Percentiles rank a stretch among this genome's conserved stretches.
phyloP scores from a whole-genome alignment of 2,329 filamentous ascomycete genomes.

The Stemphylium vesicarium region DNA sequence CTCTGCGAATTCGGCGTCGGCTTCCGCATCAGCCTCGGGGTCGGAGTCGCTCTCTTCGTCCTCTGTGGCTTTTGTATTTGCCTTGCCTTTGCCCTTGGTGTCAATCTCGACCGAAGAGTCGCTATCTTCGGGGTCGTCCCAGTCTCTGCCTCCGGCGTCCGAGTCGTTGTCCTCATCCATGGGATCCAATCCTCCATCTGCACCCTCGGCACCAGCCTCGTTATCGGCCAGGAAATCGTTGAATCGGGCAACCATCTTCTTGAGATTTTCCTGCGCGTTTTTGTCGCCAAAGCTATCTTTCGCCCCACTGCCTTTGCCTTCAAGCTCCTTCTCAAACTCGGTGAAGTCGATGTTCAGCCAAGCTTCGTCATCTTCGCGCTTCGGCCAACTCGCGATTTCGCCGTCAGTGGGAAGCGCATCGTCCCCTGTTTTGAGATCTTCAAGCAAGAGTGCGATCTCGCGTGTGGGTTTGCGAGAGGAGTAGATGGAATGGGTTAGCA shows the following conservation, averaged over 20 bases:
- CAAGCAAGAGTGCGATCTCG: constrained; percentile 77
- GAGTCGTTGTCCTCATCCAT: constrained; percentile 71
- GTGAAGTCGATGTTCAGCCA: constrained; percentile 94
- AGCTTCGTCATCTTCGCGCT: constrained; percentile 78
- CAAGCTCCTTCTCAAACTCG: constrained; percentile 84
- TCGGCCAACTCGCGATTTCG: constrained; percentile 75
- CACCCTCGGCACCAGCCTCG: constrained; percentile 78
- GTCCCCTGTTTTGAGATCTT: constrained; percentile 76
- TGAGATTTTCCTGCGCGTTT: constrained; percentile 74
- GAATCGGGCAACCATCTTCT: constrained; percentile 92
- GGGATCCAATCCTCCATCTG: constrained; percentile 66
- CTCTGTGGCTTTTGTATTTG: constrained; percentile 61
- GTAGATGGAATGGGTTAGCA: constrained; percentile 71
- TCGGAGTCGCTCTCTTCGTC: constrained; percentile 31
- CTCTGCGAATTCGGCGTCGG: constrained; percentile 72
- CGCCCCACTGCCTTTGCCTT: constrained; percentile 50
- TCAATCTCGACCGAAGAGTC: constrained; percentile 46
- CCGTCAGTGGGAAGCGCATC: constrained; percentile 71
- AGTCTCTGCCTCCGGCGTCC: constrained; percentile 54
- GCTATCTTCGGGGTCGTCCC: constrained; percentile 52
- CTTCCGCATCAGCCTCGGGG: constrained; percentile 58
- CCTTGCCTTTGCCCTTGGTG: constrained; percentile 57
- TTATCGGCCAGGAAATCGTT: constrained; percentile 91
- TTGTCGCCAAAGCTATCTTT: constrained; percentile 64
- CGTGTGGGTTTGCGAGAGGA: constrained; percentile 72